phyloP scores from a whole-genome alignment of 805 yeast genomes.

The Lipomyces mesembrius region DNA sequence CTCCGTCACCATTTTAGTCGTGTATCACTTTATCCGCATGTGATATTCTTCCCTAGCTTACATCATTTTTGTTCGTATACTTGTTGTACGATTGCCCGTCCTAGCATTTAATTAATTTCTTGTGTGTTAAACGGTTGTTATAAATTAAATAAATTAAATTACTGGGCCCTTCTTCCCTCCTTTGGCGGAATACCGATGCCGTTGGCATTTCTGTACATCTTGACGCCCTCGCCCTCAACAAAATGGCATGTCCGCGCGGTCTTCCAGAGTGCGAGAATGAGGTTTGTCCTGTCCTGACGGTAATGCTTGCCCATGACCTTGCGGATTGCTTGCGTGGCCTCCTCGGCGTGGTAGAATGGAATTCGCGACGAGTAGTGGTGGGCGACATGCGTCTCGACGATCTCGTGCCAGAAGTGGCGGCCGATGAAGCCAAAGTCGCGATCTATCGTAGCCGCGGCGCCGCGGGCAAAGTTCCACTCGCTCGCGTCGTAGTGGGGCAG shows the following conservation, averaged over 20 bases:
- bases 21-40: not conserved
- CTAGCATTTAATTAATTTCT: not conserved
- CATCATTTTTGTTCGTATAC: not conserved
- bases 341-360: conserved; percentile 74
- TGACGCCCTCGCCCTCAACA: conserved; percentile 71
- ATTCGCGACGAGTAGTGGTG: conserved; percentile 84
- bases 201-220: conserved; percentile 76
- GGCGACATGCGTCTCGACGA: conserved; percentile 86
- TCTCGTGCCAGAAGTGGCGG: conserved; percentile 78
- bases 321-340: conserved; percentile 68
- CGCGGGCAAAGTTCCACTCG: conserved; percentile 80
- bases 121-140: not conserved
- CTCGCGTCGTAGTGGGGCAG: conserved; percentile 78
- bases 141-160: not conserved
- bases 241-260: conserved; percentile 68
- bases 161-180: conserved; percentile 24
- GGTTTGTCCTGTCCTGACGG: conserved; percentile 66
- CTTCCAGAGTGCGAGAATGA: conserved; percentile 67
- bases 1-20: not conserved
- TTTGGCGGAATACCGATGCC: conserved; percentile 52
- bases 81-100: not conserved
- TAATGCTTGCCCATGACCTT: conserved; percentile 86
- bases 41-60: not conserved
- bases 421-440: conserved; percentile 84
- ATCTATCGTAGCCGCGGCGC: conserved; percentile 89